A percentile compares a stretch with the other conserved stretches of the same genome.
Conservation (phyloP, 2,329 filamentous ascomycete species). For the Colletotrichum orchidophilum region DNA sequence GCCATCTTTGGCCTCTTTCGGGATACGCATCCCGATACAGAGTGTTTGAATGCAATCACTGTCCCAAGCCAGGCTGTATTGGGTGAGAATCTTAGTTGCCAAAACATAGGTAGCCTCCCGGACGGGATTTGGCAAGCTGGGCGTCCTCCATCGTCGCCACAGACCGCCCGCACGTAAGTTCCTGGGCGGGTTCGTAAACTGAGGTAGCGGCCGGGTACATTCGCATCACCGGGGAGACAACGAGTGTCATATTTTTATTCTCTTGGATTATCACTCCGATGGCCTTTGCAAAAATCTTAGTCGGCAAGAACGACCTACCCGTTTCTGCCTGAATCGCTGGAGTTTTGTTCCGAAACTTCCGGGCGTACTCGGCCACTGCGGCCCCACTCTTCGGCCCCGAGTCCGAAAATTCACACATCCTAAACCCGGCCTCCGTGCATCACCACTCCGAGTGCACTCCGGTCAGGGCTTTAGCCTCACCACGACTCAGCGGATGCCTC, state of each 20-base stretch:
- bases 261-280: neutral
- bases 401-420: conserved; percentile 1
- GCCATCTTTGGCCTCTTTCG: no score
- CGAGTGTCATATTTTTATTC: neutral
- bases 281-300: neutral
- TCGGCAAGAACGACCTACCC: neutral
- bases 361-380: neutral
- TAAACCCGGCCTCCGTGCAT: neutral
- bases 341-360: neutral
- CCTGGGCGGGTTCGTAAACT: neutral
- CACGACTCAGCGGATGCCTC: neutral
- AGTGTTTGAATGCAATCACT: no score
- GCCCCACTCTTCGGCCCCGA: conserved; percentile 10
- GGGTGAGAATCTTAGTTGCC: no score
- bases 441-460: neutral
- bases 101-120: no score
- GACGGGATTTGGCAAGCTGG: no score
- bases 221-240: neutral
- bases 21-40: no score
- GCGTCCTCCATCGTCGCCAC: neutral
- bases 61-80: no score
- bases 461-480: neutral
- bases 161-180: neutral
- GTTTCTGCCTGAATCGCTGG: neutral
- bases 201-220: neutral